Percentiles rank a stretch among this genome's conserved stretches.
These are phyloP conservation scores for Penicillium coffeae DNA, from an alignment of 495 filamentous ascomycete genomes.

Conservation along the genomic window DNA sequence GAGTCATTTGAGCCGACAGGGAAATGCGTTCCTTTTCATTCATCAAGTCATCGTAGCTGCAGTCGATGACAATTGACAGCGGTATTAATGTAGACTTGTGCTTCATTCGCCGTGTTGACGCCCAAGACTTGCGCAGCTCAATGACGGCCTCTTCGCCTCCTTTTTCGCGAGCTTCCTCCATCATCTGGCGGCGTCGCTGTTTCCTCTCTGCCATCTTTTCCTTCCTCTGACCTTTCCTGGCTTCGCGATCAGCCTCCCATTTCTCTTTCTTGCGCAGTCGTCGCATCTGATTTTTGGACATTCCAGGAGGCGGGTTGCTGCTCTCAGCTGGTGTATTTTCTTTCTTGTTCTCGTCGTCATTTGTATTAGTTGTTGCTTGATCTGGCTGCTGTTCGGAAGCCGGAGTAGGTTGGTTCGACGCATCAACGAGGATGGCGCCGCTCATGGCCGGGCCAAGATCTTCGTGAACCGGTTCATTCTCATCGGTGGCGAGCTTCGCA, in stretches of 20 bases:
- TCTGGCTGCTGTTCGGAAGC: neutral
- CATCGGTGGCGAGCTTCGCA: constrained; percentile 41
- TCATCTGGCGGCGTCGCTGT: constrained; percentile 48
- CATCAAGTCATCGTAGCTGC: constrained; percentile 90
- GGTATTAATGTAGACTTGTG: constrained; percentile 54
- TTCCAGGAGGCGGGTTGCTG: constrained; percentile 19
- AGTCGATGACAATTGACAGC: constrained; percentile 80
- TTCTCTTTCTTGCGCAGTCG: constrained; percentile 60
- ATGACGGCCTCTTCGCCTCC: constrained; percentile 25
- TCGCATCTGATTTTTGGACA: constrained; percentile 82
- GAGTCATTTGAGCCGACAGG: constrained; percentile 73
- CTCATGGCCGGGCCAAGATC: constrained; percentile 32
- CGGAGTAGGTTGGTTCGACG: neutral
- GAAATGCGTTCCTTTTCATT: constrained; percentile 75
- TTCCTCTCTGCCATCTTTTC: constrained; percentile 66
- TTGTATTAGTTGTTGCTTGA: neutral
- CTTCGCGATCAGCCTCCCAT: constrained; percentile 65
- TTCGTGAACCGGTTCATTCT: constrained; percentile 9
- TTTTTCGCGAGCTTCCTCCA: constrained; percentile 27
- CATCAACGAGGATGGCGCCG: constrained; percentile 19
- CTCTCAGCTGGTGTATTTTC: constrained; percentile 5
- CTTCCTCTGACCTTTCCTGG: constrained; percentile 67
- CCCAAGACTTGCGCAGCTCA: constrained; percentile 36
- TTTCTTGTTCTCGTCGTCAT: constrained; percentile 2
- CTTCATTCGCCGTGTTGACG: constrained; percentile 23